Percentiles rank a stretch among this genome's conserved stretches.
Conservation (phyloP, 805 yeast genomes). For the Wickerhamiella azymoides region DNA sequence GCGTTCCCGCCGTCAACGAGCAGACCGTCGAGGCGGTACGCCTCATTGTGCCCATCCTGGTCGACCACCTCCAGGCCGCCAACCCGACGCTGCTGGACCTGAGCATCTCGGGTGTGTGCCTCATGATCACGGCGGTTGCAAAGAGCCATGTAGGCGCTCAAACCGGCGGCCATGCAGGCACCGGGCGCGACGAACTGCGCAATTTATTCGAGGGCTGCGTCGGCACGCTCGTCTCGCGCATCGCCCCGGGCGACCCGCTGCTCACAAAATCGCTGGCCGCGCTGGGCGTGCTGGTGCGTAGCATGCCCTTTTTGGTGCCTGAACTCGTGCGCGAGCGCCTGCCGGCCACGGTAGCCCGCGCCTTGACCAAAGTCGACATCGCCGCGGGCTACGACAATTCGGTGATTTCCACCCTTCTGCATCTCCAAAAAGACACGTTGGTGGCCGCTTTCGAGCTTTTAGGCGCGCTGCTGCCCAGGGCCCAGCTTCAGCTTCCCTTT, state of each 20-base stretch:
- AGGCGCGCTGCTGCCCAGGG: constrained; percentile 12
- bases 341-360: constrained; percentile 10
- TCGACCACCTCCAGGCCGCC: constrained; percentile 3
- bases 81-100: constrained; percentile 12
- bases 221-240: constrained; percentile 10
- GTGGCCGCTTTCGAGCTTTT: constrained; percentile 12
- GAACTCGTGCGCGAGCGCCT: constrained; percentile 6
- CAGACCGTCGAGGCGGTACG: constrained; percentile 28
- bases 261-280: constrained; percentile 13
- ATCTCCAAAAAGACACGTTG: constrained; percentile 13
- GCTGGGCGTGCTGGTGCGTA: constrained; percentile 9
- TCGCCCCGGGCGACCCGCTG: constrained; percentile 12
- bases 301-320: constrained; percentile 10
- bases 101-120: constrained; percentile 12
- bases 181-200: constrained; percentile 8
- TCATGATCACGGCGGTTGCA: constrained; percentile 13
- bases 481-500: constrained; percentile 9
- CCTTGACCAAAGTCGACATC: constrained; percentile 9
- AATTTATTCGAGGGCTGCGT: constrained; percentile 7
- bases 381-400: constrained; percentile 2
- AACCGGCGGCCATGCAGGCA: too few species aligned
- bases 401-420: constrained; percentile 10
- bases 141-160: too few species aligned
- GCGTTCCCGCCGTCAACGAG: constrained; percentile 38
- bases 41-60: constrained; percentile 12